Evolutionary conservation across 2,329 filamentous ascomycete species (phyloP).

Genomic region (Venturia pyrina): DNA sequence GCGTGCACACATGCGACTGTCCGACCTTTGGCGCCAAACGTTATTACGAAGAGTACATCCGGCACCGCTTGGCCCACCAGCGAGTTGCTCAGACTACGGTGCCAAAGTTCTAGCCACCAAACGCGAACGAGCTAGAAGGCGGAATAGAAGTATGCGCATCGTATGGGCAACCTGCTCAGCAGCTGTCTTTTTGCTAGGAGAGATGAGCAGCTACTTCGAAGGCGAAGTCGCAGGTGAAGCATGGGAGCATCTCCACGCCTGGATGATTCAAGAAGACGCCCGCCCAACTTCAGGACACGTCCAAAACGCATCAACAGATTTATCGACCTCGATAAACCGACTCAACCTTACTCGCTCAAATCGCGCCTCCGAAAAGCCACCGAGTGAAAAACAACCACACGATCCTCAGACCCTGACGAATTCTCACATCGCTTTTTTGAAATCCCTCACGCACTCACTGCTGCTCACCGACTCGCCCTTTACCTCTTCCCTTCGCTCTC

Average conservation of each 20-base stretch:
- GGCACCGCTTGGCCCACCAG: slow-evolving; percentile 55
- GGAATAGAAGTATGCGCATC: slow-evolving; percentile 61
- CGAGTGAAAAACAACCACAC: slow-evolving; percentile 34
- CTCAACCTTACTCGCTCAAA: not conserved
- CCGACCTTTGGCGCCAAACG: slow-evolving; percentile 78
- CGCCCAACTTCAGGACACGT: not conserved
- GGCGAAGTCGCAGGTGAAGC: slow-evolving; percentile 75
- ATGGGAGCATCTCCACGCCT: slow-evolving; percentile 69
- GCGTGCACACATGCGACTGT: slow-evolving; percentile 73
- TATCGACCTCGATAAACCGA: not conserved
- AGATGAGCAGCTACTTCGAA: slow-evolving; percentile 81
- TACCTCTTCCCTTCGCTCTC: slow-evolving; percentile 53
- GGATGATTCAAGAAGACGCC: slow-evolving; percentile 32
- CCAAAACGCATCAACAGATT: not conserved
- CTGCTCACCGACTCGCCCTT: slow-evolving; percentile 56
- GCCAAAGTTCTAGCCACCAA: slow-evolving; percentile 50
- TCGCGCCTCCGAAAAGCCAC: not conserved
- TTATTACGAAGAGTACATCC: slow-evolving; percentile 68
- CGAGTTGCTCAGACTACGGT: slow-evolving; percentile 51
- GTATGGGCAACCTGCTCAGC: slow-evolving; percentile 87
- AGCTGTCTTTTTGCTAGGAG: slow-evolving; percentile 78
- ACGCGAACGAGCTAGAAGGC: slow-evolving; percentile 52
- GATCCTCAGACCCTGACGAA: slow-evolving; percentile 78
- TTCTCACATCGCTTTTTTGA: slow-evolving; percentile 69
- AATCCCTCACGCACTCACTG: slow-evolving; percentile 54